A percentile compares a stretch with the other conserved stretches of the same genome.
Evolutionary conservation across 192 early-diverging fungal genomes (phyloP).

Genomic region (Backusella tuberculispora): DNA sequence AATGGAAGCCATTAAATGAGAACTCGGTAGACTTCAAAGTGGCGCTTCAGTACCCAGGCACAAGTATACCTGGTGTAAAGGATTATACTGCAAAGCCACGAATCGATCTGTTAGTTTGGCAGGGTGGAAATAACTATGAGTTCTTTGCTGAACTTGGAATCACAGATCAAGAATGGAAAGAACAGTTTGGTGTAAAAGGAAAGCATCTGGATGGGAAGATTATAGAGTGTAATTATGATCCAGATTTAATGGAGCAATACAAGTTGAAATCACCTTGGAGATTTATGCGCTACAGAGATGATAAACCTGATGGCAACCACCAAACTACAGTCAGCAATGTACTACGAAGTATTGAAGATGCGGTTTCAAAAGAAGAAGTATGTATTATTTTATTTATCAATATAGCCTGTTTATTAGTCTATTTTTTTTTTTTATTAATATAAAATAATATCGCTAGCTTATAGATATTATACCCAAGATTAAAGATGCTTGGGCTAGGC

Average conservation of each 20-base stretch:
- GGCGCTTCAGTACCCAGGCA: slow-evolving; percentile 35
- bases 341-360: slow-evolving; percentile 71
- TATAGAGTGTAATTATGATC: slow-evolving; percentile 67
- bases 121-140: slow-evolving; percentile 41
- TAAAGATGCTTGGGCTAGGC: slow-evolving; percentile 40
- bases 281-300: slow-evolving; percentile 79
- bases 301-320: slow-evolving; percentile 80
- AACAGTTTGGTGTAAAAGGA: slow-evolving; percentile 40
- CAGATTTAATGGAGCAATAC: slow-evolving; percentile 34
- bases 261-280: slow-evolving; percentile 57
- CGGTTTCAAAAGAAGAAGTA: slow-evolving; percentile 66
- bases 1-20: slow-evolving; percentile 86
- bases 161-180: slow-evolving; percentile 57
- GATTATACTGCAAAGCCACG: slow-evolving; percentile 42
- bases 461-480: slow-evolving; percentile 37
- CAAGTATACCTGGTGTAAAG: slow-evolving; percentile 30
- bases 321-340: slow-evolving; percentile 60
- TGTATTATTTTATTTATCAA: background rate
- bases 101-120: slow-evolving; percentile 58
- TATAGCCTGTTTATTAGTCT: background rate
- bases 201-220: slow-evolving; percentile 57
- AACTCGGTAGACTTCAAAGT: slow-evolving; percentile 81
- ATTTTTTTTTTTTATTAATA: background rate
- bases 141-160: slow-evolving; percentile 59
- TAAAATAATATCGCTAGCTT: slow-evolving; percentile 13